These are phyloP conservation scores for Guillardia theta DNA, from an alignment of 78 protist species.

Conservation along the genomic window DNA sequence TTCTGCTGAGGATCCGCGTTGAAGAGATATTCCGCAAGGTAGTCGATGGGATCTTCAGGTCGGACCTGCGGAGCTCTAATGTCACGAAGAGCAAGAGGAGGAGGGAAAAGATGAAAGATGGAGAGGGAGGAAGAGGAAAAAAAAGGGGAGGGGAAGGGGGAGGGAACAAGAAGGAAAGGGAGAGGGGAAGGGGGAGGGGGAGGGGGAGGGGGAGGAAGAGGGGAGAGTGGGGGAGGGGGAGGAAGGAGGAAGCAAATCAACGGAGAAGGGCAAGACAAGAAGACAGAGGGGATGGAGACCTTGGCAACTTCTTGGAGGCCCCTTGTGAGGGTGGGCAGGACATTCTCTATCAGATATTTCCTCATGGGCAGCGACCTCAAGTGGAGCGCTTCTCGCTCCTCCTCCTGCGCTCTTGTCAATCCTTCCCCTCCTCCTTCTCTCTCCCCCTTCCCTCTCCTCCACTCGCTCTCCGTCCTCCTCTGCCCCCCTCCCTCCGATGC, in stretches of 20 bases:
- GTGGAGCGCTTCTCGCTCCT: slow-evolving; percentile 29
- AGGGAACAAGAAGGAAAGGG: not conserved
- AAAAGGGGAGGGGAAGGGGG: not conserved
- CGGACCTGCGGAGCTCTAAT: slow-evolving; percentile 7
- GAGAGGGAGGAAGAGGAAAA: not conserved
- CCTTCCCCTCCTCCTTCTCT: not conserved
- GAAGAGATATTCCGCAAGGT: slow-evolving; percentile 49
- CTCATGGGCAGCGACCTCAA: slow-evolving; percentile 41
- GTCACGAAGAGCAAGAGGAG: too few species aligned
- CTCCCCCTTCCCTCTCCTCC: not conserved
- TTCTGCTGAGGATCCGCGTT: not conserved
- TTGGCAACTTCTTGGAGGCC: slow-evolving; percentile 28
- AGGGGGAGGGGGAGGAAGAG: not conserved
- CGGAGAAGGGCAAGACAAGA: too few species aligned
- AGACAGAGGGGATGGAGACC: too few species aligned
- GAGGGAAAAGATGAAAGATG: not conserved
- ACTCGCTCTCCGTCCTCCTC: not conserved
- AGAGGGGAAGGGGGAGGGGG: too few species aligned
- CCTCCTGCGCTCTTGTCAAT: not conserved
- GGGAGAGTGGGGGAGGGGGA: not conserved
- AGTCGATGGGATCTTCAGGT: slow-evolving; percentile 81
- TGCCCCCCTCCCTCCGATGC: not conserved
- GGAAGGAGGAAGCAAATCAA: too few species aligned
- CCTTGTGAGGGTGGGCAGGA: slow-evolving; percentile 72
- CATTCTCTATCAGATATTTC: slow-evolving; percentile 43